Evolutionary conservation across 2,329 filamentous ascomycete species (phyloP), one percentile per base, ranked within the genome.

Genomic region (Neonectria faginata): DNA sequence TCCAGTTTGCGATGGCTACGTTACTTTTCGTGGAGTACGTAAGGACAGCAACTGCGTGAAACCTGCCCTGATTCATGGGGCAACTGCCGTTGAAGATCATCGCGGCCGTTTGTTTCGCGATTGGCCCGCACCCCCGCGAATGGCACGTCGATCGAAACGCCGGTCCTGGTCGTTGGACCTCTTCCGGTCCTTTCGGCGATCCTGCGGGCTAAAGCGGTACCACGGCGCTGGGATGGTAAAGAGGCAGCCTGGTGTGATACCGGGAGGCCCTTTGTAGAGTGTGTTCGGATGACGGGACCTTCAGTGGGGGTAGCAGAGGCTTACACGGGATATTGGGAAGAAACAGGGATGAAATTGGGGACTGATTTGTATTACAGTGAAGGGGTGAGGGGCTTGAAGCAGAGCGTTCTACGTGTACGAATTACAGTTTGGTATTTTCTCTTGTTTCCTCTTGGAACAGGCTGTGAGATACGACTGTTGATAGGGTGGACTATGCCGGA

Each of bases 111-210:
- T 68, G 70, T 71, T 72, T 72, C 70, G 62, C 67, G 48, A 51
- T n/a, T 42, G 29, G 56, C 11, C 36, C 31, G 44, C 54, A 53
- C 70, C 47, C 47, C 54, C 44, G 48, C 60, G 31, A 62, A 71
- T 71, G 68, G 62, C 58, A 73, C 70, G 59, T 65, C 60, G 69
- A 68, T 70, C 62, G 65, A 68, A 72, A 64, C 63, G 61, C 60
- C 20, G 57, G 65, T 64, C 27, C 29, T 55, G 58, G 64, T 52
- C 52, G 60, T 52, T 52, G 56, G 51, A 60, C 62, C 51, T 57
- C 59, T 61, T 61, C 62, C 50, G 48, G 71, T 60, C 56, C 58
- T 67, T 68, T 62, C 67, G 65, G 60, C 59, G 70, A 71, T 71
- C 60, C 57, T 60, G 50, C 42, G 41, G 50, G 50, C 44, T 41